These are phyloP conservation scores for Entonaema liquescens DNA, from an alignment of 495 filamentous ascomycete species.

Conservation along the genomic window DNA sequence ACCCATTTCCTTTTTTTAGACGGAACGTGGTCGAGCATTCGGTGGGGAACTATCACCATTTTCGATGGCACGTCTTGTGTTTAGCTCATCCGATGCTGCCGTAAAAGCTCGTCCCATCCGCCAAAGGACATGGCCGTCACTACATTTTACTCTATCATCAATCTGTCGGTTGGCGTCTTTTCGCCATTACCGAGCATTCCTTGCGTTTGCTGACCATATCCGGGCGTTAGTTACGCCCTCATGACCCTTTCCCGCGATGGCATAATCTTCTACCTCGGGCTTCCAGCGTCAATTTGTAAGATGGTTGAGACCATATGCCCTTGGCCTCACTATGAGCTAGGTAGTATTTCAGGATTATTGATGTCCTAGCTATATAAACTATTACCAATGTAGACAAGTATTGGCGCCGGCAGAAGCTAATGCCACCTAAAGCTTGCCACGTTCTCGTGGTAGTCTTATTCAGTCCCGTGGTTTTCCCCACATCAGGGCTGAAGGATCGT, in stretches of 20 bases:
- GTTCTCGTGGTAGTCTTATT: constrained; percentile 21
- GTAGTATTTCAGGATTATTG: background rate
- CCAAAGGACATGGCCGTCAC: constrained; percentile 14
- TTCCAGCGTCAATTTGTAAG: constrained; percentile 24
- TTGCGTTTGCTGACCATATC: constrained; percentile 23
- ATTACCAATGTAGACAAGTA: constrained; percentile 5
- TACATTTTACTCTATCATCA: background rate
- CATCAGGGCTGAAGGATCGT: constrained; percentile 38
- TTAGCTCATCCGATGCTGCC: constrained; percentile 42
- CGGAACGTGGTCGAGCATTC: constrained; percentile 39
- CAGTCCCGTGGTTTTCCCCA: constrained; percentile 29
- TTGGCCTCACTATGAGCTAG: background rate
- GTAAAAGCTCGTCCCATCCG: constrained; percentile 18
- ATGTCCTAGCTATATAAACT: background rate
- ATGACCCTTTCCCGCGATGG: background rate
- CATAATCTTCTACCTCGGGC: constrained; percentile 4
- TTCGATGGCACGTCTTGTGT: constrained; percentile 21
- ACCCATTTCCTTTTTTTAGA: constrained; percentile 26
- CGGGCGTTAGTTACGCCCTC: constrained; percentile 22
- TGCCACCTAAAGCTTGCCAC: constrained; percentile 25
- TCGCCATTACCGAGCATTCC: constrained; percentile 26
- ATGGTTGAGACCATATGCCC: background rate
- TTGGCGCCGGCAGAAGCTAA: constrained; percentile 10
- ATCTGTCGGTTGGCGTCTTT: constrained; percentile 10
- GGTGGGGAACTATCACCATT: constrained; percentile 25